Evolutionary conservation across 768 basidiomycete species (phyloP).

Genomic region (Rhodotorula babjevae): DNA sequence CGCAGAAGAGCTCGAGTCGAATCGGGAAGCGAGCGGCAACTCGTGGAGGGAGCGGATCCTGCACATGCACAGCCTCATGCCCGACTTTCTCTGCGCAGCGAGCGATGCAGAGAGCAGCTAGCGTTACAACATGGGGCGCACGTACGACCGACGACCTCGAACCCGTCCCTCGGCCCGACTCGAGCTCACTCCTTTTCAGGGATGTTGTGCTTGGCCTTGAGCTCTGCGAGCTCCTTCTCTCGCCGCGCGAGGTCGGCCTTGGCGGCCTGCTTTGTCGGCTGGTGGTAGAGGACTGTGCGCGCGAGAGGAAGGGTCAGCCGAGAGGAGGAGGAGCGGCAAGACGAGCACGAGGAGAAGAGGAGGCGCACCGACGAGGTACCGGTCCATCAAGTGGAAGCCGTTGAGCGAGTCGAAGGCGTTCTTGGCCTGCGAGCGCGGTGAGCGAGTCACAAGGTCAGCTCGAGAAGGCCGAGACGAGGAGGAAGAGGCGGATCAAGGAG

Average conservation of each 20-base stretch:
- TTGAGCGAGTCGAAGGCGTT: constrained; percentile 94
- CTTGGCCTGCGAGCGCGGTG: constrained; percentile 62
- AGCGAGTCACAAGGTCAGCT: neutral
- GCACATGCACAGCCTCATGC: too few relatives aligned
- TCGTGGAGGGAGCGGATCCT: too few relatives aligned
- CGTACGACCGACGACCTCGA: neutral
- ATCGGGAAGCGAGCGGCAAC: too few relatives aligned
- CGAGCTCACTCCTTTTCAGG: constrained; percentile 55
- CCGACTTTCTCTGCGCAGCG: too few relatives aligned
- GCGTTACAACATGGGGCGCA: neutral
- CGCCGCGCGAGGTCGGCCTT: constrained; percentile 86
- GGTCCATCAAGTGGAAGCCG: constrained; percentile 95
- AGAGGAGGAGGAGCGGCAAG: neutral
- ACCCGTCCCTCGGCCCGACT: neutral
- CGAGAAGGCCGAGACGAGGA: neutral
- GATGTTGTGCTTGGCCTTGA: constrained; percentile 83
- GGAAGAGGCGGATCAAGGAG: constrained; percentile 42
- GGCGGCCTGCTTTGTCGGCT: constrained; percentile 83
- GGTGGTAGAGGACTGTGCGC: constrained; percentile 75
- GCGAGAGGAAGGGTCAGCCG: neutral
- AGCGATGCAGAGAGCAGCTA: neutral
- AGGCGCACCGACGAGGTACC: constrained; percentile 75
- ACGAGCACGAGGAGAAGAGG: neutral
- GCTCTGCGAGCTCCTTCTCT: constrained; percentile 79
- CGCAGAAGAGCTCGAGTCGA: too few relatives aligned